Conservation (phyloP, 2,329 filamentous ascomycete species). For the Trichoderma afroharzianum region DNA sequence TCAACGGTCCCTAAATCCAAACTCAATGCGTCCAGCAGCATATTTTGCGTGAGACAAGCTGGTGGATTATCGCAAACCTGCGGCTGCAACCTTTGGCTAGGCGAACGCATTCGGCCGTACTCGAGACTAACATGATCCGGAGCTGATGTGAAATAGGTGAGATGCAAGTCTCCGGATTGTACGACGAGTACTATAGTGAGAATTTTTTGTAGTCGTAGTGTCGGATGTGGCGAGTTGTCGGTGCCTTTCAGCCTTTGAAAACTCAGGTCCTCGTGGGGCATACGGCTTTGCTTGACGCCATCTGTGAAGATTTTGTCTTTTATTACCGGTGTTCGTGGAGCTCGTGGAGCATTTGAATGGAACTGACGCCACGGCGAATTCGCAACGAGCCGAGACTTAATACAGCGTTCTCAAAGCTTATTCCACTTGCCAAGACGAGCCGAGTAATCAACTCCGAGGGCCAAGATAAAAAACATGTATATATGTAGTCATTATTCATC, state of each 20-base stretch:
- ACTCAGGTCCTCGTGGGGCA: not conserved
- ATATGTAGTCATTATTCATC: not conserved
- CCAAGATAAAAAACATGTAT: not conserved
- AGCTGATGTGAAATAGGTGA: not conserved
- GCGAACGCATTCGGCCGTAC: not conserved
- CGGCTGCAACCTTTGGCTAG: constrained; percentile 2
- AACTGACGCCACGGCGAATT: not conserved
- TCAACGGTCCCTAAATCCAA: not conserved
- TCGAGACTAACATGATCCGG: not conserved
- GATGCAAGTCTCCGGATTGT: not conserved
- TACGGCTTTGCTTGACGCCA: not conserved
- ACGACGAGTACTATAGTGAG: not conserved
- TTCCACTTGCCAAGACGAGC: not conserved
- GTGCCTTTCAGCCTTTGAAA: not conserved
- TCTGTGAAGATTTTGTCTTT: not conserved
- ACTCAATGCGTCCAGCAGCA: not conserved
- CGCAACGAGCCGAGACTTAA: not conserved
- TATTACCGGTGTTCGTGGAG: not conserved
- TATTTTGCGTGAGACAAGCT: not conserved
- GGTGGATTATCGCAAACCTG: not conserved
- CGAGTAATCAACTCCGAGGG: not conserved
- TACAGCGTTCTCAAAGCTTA: not conserved
- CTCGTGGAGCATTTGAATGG: not conserved
- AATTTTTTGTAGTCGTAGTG: not conserved
- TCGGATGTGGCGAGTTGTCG: not conserved